A percentile compares a stretch with the other conserved stretches of the same genome.
Evolutionary conservation across 139 green algal species (phyloP).

Genomic region (Micromonas pusilla): DNA sequence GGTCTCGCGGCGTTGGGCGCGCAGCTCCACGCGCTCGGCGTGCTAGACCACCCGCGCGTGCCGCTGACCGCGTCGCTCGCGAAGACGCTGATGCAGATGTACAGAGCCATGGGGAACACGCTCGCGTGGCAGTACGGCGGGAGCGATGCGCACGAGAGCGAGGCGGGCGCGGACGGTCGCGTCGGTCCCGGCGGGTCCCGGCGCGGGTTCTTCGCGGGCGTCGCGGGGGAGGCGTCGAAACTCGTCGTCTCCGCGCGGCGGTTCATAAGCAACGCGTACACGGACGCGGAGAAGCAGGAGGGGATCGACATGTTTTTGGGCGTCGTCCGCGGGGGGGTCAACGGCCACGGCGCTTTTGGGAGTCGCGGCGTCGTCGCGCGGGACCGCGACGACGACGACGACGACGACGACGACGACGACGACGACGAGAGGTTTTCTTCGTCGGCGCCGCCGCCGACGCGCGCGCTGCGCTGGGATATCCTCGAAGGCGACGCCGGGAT

Average conservation of each 20-base stretch:
- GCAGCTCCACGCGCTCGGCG: conserved; percentile 65
- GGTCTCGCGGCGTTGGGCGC: conserved; percentile 64
- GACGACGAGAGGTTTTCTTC: no score
- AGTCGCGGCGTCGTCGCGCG: no score
- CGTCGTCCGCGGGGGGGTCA: conserved; percentile 51
- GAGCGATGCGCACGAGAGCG: conserved; percentile 82
- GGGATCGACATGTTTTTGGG: conserved; percentile 94
- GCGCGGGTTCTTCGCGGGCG: conserved; percentile 33
- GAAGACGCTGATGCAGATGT: conserved; percentile 78
- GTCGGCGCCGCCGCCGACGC: no score
- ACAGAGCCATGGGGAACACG: conserved; percentile 81
- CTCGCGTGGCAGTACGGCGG: conserved; percentile 82
- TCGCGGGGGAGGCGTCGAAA: conserved; percentile 42
- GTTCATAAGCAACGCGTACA: conserved; percentile 83
- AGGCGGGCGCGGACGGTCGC: conserved; percentile 62
- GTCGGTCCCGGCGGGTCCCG: conserved; percentile 27
- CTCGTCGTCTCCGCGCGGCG: conserved; percentile 60
- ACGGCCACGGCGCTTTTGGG: no score
- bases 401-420: no score
- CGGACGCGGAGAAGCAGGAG: conserved; percentile 86
- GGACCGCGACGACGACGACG: no score
- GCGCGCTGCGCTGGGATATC: no score
- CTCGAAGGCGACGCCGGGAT: no score
- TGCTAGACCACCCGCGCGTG: conserved; percentile 28
- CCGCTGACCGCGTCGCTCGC: conserved; percentile 33